Evolutionary conservation across 768 basidiomycete genomes (phyloP), one percentile per base, ranked within the genome.

Genomic region (Serendipita sp.): DNA sequence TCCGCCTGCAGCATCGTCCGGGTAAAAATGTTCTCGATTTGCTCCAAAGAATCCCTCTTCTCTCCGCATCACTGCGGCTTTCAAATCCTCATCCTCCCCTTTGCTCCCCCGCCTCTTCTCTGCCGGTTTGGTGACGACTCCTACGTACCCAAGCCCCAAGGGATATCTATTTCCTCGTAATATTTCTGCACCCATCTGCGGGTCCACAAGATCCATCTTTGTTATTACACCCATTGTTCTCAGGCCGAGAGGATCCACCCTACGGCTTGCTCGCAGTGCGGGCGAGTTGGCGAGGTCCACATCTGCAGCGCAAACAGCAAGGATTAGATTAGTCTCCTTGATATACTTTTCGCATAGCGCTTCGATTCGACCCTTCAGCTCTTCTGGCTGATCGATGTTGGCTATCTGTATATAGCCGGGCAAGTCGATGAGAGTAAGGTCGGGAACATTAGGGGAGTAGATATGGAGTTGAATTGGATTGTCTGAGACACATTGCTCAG

Each of bases 261-360:
- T 87, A 46, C 94, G 81, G 73, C 92, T 94, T 0, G 96, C 93
- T 60, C 92, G 81, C 60, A 99, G 77, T 0, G 96, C 96, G 4
- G 96, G 94, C 0, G 93, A 96, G 74, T 99, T 99, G 66, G 96
- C 96, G 11, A 99, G 81, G 76, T 99, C 96, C 64, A 99, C 96
- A 73, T 99, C 94, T 5, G 96, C 96, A 5, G 96, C 90, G 72
- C 96, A 99, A 16, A 99, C 91, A 3, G 96, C 95, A n/a, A 99
- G 83, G 69, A 98, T 88, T 74, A 99, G 92, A 74, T 99, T 99
- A n/a, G 96, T 95, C 72, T 97, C 92, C n/a, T 90, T 85, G 70
- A 99, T 99, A 74, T 99, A 99, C 72, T 86, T 90, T 65, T 97
- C 96, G 75, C 96, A 98, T 0, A 99, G 78, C 7, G 72, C 70